Percentiles rank a stretch among this genome's conserved stretches.
phyloP scores from a whole-genome alignment of 106 monocot genomes.

The Cymbidium sinense region DNA sequence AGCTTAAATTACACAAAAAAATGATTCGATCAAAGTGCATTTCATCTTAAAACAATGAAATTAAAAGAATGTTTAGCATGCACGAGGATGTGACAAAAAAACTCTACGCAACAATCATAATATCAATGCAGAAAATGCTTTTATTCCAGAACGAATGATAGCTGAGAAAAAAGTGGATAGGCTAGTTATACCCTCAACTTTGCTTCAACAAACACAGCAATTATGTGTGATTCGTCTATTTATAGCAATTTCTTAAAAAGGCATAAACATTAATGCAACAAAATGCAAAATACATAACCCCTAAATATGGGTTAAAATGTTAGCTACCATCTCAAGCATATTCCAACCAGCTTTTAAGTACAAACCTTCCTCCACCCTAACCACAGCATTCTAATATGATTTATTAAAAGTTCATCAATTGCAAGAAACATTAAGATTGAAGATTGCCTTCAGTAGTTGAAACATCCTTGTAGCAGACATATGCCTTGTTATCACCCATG shows the following conservation, averaged over 20 bases:
- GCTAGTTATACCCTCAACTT: too few species aligned
- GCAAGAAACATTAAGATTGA: neutral
- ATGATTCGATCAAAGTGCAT: neutral
- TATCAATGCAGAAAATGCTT: too few species aligned
- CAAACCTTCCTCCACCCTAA: neutral
- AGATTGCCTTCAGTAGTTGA: conserved; percentile 47
- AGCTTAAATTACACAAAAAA: neutral
- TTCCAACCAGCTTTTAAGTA: neutral
- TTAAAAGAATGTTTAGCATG: neutral
- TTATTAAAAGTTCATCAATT: neutral
- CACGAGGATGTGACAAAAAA: neutral
- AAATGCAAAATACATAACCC: neutral
- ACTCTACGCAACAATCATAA: neutral
- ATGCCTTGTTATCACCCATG: conserved; percentile 57
- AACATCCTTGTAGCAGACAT: conserved; percentile 52
- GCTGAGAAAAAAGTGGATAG: neutral
- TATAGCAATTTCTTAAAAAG: neutral
- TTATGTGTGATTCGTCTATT: neutral
- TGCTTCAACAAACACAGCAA: too few species aligned
- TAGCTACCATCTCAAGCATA: neutral
- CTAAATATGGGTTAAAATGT: neutral
- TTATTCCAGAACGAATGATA: neutral
- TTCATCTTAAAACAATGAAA: neutral
- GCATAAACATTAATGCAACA: neutral
- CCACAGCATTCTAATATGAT: neutral